phyloP scores from a whole-genome alignment of 2,329 filamentous ascomycete genomes.

The Penicillium sp. region DNA sequence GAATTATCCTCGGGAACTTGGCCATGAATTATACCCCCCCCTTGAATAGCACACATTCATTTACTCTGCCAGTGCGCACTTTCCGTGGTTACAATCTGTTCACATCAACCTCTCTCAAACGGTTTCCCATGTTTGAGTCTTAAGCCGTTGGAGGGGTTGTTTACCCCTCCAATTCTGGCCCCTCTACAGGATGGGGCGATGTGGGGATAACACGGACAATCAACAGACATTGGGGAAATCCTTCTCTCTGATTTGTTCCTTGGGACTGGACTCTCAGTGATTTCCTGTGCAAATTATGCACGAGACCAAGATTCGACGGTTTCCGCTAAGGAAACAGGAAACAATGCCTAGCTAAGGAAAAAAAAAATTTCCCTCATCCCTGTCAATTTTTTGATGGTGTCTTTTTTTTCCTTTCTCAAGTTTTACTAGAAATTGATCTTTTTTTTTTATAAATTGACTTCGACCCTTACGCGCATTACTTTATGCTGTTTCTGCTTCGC shows the following conservation, averaged over 20 bases:
- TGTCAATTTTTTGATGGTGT: neutral
- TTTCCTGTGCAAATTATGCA: neutral
- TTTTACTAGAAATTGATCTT: neutral
- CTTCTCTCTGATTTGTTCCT: slow-evolving; percentile 1
- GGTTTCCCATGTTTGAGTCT: neutral
- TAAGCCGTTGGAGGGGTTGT: neutral
- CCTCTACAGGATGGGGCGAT: neutral
- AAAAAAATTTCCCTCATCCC: neutral
- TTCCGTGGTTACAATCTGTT: neutral
- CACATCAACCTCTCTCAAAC: too few relatives aligned
- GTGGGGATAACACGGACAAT: slow-evolving; percentile 2
- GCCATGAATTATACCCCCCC: too few relatives aligned
- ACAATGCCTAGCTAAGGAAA: neutral
- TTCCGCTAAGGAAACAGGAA: slow-evolving; percentile 5
- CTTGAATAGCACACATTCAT: too few relatives aligned
- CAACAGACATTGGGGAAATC: neutral
- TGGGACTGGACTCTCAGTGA: neutral
- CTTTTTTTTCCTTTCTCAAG: neutral
- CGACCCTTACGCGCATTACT: neutral
- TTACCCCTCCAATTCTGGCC: neutral
- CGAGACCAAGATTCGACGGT: neutral
- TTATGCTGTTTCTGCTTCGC: neutral
- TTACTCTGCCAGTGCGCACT: too few relatives aligned
- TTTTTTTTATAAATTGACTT: neutral
- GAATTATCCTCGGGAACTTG: neutral